These are phyloP conservation scores for Polychaeton citri DNA, from an alignment of 2,329 filamentous ascomycete genomes.

Conservation along the genomic window DNA sequence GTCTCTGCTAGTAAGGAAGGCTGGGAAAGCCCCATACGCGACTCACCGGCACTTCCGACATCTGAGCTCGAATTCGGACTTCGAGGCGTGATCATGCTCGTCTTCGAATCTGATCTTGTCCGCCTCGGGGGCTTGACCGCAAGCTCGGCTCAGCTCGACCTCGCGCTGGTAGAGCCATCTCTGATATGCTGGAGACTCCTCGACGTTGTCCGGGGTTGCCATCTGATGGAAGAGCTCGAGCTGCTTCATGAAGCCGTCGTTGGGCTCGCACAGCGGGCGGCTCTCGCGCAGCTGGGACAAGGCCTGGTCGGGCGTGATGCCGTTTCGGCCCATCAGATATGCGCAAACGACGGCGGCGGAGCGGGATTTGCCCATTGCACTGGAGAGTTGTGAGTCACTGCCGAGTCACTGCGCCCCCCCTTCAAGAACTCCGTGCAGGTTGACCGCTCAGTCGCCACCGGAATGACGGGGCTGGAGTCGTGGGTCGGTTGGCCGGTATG, in stretches of 20 bases:
- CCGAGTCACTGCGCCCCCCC: too few species aligned
- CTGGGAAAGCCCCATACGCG: background rate
- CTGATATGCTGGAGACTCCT: conserved; percentile 64
- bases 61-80: conserved; percentile 49
- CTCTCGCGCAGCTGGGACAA: conserved; percentile 55
- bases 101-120: conserved; percentile 72
- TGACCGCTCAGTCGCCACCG: too few species aligned
- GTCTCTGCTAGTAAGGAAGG: too few species aligned
- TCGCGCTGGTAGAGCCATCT: conserved; percentile 58
- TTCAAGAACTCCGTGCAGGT: too few species aligned
- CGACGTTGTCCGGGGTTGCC: conserved; percentile 59
- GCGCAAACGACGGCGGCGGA: conserved; percentile 75
- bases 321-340: conserved; percentile 56
- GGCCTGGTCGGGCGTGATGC: conserved; percentile 47
- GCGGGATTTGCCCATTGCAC: conserved; percentile 91
- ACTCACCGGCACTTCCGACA: conserved; percentile 81
- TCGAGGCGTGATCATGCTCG: conserved; percentile 34
- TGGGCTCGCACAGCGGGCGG: conserved; percentile 73
- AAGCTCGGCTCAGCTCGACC: conserved; percentile 53
- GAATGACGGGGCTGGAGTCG: too few species aligned
- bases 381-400: too few species aligned
- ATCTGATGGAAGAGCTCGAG: conserved; percentile 78
- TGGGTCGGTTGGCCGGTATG: too few species aligned
- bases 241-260: conserved; percentile 82
- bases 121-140: conserved; percentile 64